Evolutionary conservation across 2,329 filamentous ascomycete species (phyloP).

Genomic region (Penicillium sp.): DNA sequence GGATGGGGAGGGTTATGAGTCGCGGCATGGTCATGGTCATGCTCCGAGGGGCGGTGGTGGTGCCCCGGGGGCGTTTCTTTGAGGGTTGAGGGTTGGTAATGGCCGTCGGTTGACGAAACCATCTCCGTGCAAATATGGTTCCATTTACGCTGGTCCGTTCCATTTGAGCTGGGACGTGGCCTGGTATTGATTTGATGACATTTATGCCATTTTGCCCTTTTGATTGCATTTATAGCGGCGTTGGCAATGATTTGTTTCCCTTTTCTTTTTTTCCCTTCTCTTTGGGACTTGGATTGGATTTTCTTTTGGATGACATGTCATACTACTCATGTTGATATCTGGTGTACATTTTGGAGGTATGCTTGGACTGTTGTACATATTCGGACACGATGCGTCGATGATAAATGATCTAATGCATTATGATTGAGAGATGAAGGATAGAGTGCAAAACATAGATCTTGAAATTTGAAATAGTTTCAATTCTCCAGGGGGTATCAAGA

Average conservation of each 20-base stretch:
- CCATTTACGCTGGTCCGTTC: neutral
- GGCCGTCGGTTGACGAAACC: too few species aligned
- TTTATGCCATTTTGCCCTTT: neutral
- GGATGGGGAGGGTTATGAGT: conserved; percentile 9
- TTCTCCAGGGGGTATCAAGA: neutral
- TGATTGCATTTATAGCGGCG: neutral
- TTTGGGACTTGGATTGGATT: conserved; percentile 4
- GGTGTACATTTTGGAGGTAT: conserved; percentile 1
- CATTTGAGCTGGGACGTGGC: neutral
- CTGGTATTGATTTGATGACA: neutral
- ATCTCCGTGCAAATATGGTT: neutral
- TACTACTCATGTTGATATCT: neutral
- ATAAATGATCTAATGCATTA: conserved; percentile 23
- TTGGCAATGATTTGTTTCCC: neutral
- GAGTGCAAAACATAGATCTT: neutral
- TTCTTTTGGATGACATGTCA: neutral
- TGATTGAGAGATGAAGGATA: conserved; percentile 12
- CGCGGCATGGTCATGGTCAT: neutral
- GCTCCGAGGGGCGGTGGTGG: neutral
- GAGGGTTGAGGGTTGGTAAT: neutral
- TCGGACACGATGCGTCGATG: conserved; percentile 15
- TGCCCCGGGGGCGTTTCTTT: conserved; percentile 1
- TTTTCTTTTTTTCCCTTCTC: neutral
- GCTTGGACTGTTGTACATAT: conserved; percentile 10
- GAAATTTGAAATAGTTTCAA: neutral